Conservation (phyloP, 257 asterid species). For the Nicotiana attenuata region DNA sequence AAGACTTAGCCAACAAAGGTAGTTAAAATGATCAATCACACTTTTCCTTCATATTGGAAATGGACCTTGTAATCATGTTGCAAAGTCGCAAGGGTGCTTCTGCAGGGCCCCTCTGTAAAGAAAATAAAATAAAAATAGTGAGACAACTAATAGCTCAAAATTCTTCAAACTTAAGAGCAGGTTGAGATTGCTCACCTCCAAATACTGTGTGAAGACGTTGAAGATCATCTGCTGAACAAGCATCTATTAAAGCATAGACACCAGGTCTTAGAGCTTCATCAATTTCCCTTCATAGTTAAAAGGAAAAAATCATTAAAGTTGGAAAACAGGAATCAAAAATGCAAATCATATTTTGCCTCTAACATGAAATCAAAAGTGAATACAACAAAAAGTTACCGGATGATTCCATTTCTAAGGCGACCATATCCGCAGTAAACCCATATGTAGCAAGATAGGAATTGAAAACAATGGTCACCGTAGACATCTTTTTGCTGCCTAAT, state of each 20-base stretch:
- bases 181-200: conserved; percentile 53
- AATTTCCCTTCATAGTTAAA: conserved; percentile 52
- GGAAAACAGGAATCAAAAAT: conserved; percentile 6
- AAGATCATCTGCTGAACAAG: conserved; percentile 72
- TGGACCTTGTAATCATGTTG: conserved; percentile 73
- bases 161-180: not conserved
- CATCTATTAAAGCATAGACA: conserved; percentile 67
- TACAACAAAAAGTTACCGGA: conserved; percentile 39
- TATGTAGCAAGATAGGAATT: conserved; percentile 68
- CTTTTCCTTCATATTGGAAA: conserved; percentile 84
- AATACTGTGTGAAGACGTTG: conserved; percentile 77
- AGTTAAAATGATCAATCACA: conserved; percentile 29
- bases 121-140: not conserved
- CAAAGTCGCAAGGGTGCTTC: conserved; percentile 59
- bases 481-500: conserved; percentile 81
- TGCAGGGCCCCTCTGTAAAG: conserved; percentile 85
- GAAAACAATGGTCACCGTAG: conserved; percentile 47
- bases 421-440: conserved; percentile 84
- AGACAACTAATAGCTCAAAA: not conserved
- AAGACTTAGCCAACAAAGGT: not conserved
- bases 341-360: conserved; percentile 7
- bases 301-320: conserved; percentile 2
- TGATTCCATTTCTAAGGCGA: conserved; percentile 62
- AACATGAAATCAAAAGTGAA: conserved; percentile 3
- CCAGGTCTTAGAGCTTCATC: conserved; percentile 88